These are phyloP conservation scores for Sicyos baderoa DNA, from an alignment of 306 rosid genomes.

Conservation along the genomic window DNA sequence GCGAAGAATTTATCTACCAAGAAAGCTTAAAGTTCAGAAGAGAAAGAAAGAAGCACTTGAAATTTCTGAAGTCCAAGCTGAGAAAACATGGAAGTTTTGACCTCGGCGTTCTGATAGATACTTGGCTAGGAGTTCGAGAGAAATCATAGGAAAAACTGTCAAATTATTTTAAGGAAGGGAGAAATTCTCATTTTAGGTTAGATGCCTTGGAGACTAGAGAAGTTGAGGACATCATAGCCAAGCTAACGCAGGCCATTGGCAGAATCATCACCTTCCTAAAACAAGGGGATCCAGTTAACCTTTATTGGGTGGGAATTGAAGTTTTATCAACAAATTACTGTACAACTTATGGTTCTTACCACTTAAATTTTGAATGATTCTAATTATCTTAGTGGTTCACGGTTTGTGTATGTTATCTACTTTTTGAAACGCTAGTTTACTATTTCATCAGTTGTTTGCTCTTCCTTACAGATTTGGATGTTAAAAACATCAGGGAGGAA, in stretches of 20 bases:
- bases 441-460: conserved; percentile 25
- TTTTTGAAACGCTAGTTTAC: not conserved
- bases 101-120: not conserved
- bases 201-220: not conserved
- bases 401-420: not conserved
- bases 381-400: not conserved
- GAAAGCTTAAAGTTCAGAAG: not conserved
- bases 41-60: not conserved
- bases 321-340: not conserved
- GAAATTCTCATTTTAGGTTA: not conserved
- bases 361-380: not conserved
- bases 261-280: not conserved
- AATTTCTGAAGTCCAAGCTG: not conserved
- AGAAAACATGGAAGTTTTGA: conserved; percentile 3
- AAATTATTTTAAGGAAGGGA: not conserved
- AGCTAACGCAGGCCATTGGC: not conserved
- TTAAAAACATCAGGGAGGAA: conserved; percentile 55
- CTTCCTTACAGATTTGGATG: conserved; percentile 59
- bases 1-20: not conserved
- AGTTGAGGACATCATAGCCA: not conserved
- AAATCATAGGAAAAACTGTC: not conserved
- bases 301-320: not conserved
- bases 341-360: not conserved
- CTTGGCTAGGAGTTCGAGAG: not conserved
- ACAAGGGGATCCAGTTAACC: not conserved